Evolutionary conservation across 23 red algal species (phyloP), one percentile per base, ranked within the genome.

Genomic region (Agarophyton chilense): DNA sequence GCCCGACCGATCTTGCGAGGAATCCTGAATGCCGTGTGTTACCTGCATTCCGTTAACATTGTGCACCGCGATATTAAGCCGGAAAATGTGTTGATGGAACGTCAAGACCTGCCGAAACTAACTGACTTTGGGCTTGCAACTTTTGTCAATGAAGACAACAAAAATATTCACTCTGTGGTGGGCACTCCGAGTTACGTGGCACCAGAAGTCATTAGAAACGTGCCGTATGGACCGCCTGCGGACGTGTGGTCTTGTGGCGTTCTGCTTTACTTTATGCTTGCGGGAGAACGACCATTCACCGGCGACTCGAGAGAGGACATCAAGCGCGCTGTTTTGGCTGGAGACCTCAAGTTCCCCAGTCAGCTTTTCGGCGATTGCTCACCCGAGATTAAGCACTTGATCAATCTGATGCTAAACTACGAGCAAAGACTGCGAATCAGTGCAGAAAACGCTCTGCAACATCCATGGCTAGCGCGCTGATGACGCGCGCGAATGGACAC

Each of bases 21-120:
- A 34, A 89, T 97, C 42, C 60, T 97, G 33, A 72, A 62, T 32
- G 95, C 79, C 12, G 71, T 97, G 14, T 60, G 64, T 26, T 97
- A 98, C 51, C 55, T 98, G 44, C 95, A 98, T 64, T 72, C 52
- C 22, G 62, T 83, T 33, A 82, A 87, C 52, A 98, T 98, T 66
- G 86, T 94, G 12, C 95, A 98, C 54, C 63, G 95, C 47, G 95
- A 98, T 44, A 84, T 98, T 61, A 94, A 98, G 89, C 91, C 91
- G 22, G 91, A 94, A 81, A 95, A 95, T 54, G 65, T 95, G 22
- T 77, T 95, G 50, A 81, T 87, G 85, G 93, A 71, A 33, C 84
- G 79, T 21, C 73, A 75, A 24, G 55, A 82, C 26, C 76, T 78
- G 9, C 70, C 78, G 1, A 87, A 87, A 38, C 43, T 99, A 31